Conservation (phyloP, 2,329 filamentous ascomycete genomes). For the Gyromitra esculenta region DNA sequence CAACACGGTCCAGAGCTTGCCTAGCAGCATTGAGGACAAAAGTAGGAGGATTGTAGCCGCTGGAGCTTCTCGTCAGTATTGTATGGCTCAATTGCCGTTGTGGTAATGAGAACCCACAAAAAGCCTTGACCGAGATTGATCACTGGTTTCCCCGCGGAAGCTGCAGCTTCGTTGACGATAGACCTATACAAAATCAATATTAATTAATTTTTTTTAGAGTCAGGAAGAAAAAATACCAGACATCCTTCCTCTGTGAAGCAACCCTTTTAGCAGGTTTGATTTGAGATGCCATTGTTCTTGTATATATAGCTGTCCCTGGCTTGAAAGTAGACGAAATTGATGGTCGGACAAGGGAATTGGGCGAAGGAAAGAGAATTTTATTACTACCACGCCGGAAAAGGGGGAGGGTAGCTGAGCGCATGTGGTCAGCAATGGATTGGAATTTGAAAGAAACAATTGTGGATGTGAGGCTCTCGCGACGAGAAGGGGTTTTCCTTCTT, state of each 20-base stretch:
- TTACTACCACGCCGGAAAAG: slow-evolving; percentile 17
- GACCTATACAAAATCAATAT: slow-evolving; percentile 62
- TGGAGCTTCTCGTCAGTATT: not conserved
- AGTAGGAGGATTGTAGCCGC: slow-evolving; percentile 87
- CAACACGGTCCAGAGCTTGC: slow-evolving; percentile 84
- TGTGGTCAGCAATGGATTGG: slow-evolving; percentile 1
- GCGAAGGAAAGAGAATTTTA: not conserved
- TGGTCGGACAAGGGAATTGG: not conserved
- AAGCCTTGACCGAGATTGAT: slow-evolving; percentile 68
- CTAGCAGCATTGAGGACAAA: slow-evolving; percentile 95
- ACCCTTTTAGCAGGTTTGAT: slow-evolving; percentile 68
- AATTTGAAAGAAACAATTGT: not conserved
- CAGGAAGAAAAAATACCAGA: slow-evolving; percentile 63
- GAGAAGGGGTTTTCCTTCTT: not conserved
- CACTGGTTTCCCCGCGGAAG: slow-evolving; percentile 69
- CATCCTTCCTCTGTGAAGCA: slow-evolving; percentile 68
- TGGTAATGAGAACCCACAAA: slow-evolving; percentile 45
- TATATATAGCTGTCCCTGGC: not conserved
- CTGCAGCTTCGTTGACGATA: slow-evolving; percentile 73
- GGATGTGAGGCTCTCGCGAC: not conserved
- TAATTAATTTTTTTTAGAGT: not conserved
- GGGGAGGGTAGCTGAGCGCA: slow-evolving; percentile 24
- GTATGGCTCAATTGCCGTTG: not conserved
- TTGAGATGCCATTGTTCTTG: slow-evolving; percentile 48
- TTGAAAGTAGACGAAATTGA: not conserved